These are phyloP conservation scores for Ogataea chonburiensis DNA, from an alignment of 805 yeast species.

Conservation along the genomic window DNA sequence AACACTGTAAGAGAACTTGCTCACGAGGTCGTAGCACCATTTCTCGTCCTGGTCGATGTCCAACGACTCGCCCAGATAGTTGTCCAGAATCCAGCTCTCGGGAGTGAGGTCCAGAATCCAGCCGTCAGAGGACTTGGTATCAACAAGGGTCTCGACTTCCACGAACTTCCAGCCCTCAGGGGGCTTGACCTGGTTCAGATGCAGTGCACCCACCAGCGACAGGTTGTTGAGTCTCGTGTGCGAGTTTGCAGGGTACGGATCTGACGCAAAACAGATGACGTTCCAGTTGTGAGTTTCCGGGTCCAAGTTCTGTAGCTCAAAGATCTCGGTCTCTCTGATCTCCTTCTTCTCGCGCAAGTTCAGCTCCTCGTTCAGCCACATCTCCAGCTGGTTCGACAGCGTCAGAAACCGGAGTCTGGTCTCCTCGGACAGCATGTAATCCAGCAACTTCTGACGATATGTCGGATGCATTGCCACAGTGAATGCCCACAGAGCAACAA, in stretches of 20 bases:
- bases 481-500: slow-evolving; percentile 50
- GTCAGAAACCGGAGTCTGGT: slow-evolving; percentile 53
- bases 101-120: slow-evolving; percentile 74
- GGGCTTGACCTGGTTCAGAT: slow-evolving; percentile 45
- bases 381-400: slow-evolving; percentile 49
- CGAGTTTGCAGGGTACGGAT: slow-evolving; percentile 52
- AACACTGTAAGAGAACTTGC: slow-evolving; percentile 24
- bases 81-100: slow-evolving; percentile 56
- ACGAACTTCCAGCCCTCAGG: slow-evolving; percentile 60
- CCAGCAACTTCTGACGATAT: slow-evolving; percentile 46
- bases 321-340: slow-evolving; percentile 57
- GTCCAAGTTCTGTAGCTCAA: slow-evolving; percentile 60
- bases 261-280: slow-evolving; percentile 54
- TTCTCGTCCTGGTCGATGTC: slow-evolving; percentile 70
- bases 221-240: slow-evolving; percentile 34
- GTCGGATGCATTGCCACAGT: slow-evolving; percentile 51
- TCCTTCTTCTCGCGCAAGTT: slow-evolving; percentile 40
- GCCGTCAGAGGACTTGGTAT: slow-evolving; percentile 29
- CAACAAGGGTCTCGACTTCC: slow-evolving; percentile 12
- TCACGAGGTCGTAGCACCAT: slow-evolving; percentile 73
- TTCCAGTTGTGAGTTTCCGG: slow-evolving; percentile 57
- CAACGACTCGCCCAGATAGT: slow-evolving; percentile 50
- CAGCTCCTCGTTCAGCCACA: slow-evolving; percentile 38
- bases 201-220: slow-evolving; percentile 29
- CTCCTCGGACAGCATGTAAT: slow-evolving; percentile 58